phyloP scores from a whole-genome alignment of 2,329 filamentous ascomycete genomes.

The Colletotrichum sansevieriae region DNA sequence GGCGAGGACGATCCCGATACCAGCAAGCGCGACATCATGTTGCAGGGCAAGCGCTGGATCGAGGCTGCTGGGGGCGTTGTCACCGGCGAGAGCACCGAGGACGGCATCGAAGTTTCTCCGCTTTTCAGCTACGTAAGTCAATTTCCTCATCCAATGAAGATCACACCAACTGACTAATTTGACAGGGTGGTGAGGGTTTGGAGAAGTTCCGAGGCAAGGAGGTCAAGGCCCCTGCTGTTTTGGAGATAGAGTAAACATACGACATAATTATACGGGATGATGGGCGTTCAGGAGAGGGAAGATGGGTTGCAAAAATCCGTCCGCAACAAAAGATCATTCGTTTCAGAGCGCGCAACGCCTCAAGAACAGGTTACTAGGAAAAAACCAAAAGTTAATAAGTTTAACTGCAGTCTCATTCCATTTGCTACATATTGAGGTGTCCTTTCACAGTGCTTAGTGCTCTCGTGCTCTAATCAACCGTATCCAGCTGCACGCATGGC shows the following conservation, averaged over 20 bases:
- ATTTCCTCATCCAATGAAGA: not conserved
- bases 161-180: slow-evolving; percentile 41
- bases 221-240: slow-evolving; percentile 64
- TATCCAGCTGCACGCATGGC: too few species aligned
- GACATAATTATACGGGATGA: slow-evolving; percentile 29
- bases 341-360: slow-evolving; percentile 14
- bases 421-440: too few species aligned
- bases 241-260: slow-evolving; percentile 59
- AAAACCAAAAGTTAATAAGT: slow-evolving; percentile 20
- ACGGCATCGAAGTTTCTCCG: slow-evolving; percentile 90
- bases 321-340: slow-evolving; percentile 1
- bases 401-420: not conserved
- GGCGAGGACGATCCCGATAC: slow-evolving; percentile 96
- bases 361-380: not conserved
- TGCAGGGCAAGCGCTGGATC: slow-evolving; percentile 89
- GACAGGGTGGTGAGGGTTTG: slow-evolving; percentile 73
- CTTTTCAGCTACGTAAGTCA: slow-evolving; percentile 92
- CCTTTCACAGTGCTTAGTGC: too few species aligned
- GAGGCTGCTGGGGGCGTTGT: slow-evolving; percentile 83
- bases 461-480: too few species aligned
- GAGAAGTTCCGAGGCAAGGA: slow-evolving; percentile 66
- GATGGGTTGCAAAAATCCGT: slow-evolving; percentile 14
- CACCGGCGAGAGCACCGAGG: slow-evolving; percentile 70
- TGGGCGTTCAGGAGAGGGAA: slow-evolving; percentile 26
- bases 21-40: slow-evolving; percentile 89